A percentile compares a stretch with the other conserved stretches of the same genome.
Evolutionary conservation across 352 stramenopile genomes (phyloP).

Genomic region (Globisporangium alternatum): DNA sequence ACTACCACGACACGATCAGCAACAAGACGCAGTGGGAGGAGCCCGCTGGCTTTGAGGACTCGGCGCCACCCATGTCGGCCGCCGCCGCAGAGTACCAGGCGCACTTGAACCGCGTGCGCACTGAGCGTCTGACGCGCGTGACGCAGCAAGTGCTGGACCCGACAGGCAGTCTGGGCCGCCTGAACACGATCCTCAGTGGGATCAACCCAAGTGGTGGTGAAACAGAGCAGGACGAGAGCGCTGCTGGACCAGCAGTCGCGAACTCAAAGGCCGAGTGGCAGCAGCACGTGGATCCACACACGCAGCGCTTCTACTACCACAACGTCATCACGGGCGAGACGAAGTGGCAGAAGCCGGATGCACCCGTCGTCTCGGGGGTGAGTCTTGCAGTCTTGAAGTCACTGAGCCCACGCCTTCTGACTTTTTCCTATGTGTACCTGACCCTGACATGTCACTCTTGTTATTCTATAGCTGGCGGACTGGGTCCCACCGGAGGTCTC

Average conservation of each 20-base stretch:
- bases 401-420: background rate
- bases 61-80: slow-evolving; percentile 13
- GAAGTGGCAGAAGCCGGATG: slow-evolving; percentile 77
- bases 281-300: slow-evolving; percentile 81
- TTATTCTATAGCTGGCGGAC: slow-evolving; percentile 51
- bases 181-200: slow-evolving; percentile 69
- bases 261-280: slow-evolving; percentile 61
- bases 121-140: slow-evolving; percentile 45
- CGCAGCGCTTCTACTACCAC: slow-evolving; percentile 84
- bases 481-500: slow-evolving; percentile 67
- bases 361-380: slow-evolving; percentile 66
- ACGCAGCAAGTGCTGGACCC: slow-evolving; percentile 70
- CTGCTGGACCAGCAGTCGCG: background rate
- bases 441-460: background rate
- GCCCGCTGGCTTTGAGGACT: slow-evolving; percentile 46
- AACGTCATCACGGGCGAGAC: slow-evolving; percentile 75
- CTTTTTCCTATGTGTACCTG: background rate
- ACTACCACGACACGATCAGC: slow-evolving; percentile 67
- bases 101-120: slow-evolving; percentile 52
- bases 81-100: slow-evolving; percentile 57
- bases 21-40: slow-evolving; percentile 71
- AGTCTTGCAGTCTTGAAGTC: slow-evolving; percentile 14
- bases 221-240: slow-evolving; percentile 1
- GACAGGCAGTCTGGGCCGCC: slow-evolving; percentile 58
- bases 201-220: slow-evolving; percentile 33